Base-by-base conservation (phyloP, 306 rosid species). In the Cicer arietinum region DNA sequence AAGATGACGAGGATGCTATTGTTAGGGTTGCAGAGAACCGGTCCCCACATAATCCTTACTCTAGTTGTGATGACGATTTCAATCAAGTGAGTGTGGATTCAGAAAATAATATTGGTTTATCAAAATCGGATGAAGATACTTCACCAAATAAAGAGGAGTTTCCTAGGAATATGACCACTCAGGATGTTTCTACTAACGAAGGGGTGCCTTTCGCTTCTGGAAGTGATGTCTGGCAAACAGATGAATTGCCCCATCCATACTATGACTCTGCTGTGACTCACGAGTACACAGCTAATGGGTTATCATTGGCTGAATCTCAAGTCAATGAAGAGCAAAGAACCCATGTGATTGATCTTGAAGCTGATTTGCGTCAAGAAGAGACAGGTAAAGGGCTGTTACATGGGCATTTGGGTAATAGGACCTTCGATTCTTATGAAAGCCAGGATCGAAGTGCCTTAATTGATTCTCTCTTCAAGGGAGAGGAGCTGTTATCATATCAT, bases 401-500 rank as follows among this genome's bases (percentile, higher is more conserved):
- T 41, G 80, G 88, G 67, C 90, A 77, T 71, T 69, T 84, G 17
- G 89, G 81, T 43, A 82, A 85, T 51, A 80, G 75, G 68, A 73
- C 90, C 69, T 90, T 92, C 78, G 79, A 75, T 83, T 73, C 90
- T 77, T 89, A 85, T 73, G 82, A 83, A 68, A 86, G 82, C 84
- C 98, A 87, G 78, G 89, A 82, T 77, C 86, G 84, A 75, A 84
- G 82, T 86, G 95, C 86, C 73, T 74, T 91, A 61, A 90, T 92
- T 66, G 91, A 85, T 20, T 86, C 99, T 51, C 82, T 90, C 79
- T 87, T 87, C 69, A 90, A 87, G 85, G 91, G 87, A 66, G 90
- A 78, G 57, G 94, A 79, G 57, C 39, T 84, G 76, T 59, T 87
- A 84, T 30, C 96, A 56, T 91, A 88, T 67, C 89, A 75, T 67